These are phyloP conservation scores for Lipomyces oligophaga DNA, from an alignment of 805 yeast genomes.

Conservation along the genomic window DNA sequence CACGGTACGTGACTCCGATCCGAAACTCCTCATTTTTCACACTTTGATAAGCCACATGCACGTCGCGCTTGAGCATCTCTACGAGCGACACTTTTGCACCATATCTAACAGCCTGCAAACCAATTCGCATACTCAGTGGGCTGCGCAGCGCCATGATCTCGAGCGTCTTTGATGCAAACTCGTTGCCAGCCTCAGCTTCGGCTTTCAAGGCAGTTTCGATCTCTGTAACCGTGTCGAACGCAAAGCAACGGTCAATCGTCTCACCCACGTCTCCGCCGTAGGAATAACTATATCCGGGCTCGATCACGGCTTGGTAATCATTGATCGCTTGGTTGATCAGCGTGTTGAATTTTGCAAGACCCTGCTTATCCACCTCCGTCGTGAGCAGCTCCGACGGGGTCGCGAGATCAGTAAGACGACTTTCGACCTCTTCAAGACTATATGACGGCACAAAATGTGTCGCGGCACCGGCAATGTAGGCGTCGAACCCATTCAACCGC, in stretches of 20 bases:
- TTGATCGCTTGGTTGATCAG: constrained; percentile 70
- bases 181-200: constrained; percentile 45
- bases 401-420: constrained; percentile 61
- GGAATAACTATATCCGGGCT: constrained; percentile 58
- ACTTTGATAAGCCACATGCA: constrained; percentile 72
- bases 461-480: constrained; percentile 78
- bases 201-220: constrained; percentile 51
- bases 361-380: constrained; percentile 6
- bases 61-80: constrained; percentile 67
- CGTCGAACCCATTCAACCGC: constrained; percentile 69
- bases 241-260: constrained; percentile 67
- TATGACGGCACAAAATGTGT: constrained; percentile 80
- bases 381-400: constrained; percentile 6
- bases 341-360: constrained; percentile 25
- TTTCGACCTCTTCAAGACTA: constrained; percentile 57
- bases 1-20: constrained; percentile 44
- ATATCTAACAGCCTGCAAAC: constrained; percentile 61
- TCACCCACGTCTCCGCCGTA: constrained; percentile 53
- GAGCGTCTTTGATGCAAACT: constrained; percentile 60
- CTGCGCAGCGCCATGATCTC: constrained; percentile 62
- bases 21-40: constrained; percentile 62
- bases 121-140: constrained; percentile 71
- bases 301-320: constrained; percentile 69
- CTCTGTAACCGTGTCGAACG: constrained; percentile 48
- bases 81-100: constrained; percentile 57